Conservation (phyloP, 176 grass and related monocot genomes). For the Alopecurus myosuroides region DNA sequence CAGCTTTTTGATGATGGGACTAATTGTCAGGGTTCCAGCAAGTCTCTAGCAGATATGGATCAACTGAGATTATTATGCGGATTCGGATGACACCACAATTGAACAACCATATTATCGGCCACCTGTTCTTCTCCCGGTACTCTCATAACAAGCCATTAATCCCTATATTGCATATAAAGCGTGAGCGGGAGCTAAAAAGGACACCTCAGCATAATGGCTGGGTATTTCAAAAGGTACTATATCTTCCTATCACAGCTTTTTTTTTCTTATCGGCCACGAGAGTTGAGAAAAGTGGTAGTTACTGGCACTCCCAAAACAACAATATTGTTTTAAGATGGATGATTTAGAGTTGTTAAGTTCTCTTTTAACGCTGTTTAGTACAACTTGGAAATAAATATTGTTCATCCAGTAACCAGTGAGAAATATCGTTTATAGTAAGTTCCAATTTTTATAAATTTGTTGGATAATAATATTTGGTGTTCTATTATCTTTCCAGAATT, state of each 20-base stretch:
- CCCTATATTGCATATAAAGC: conserved; percentile 63
- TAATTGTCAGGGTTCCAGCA: conserved; percentile 66
- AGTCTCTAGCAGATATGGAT: conserved; percentile 66
- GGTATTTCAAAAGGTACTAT: conserved; percentile 64
- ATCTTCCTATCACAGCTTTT: background rate
- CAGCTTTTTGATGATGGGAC: conserved; percentile 80
- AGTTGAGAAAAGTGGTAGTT: background rate
- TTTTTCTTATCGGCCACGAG: background rate
- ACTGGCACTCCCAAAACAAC: background rate
- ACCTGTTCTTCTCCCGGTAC: conserved; percentile 40
- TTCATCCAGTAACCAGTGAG: background rate
- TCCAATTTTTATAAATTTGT: conserved; percentile 3
- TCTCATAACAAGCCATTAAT: conserved; percentile 48
- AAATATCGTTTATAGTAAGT: background rate
- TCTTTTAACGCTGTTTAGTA: background rate
- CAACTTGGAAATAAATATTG: background rate
- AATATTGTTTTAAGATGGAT: background rate
- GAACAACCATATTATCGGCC: conserved; percentile 40
- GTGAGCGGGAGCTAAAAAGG: conserved; percentile 58
- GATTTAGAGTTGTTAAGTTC: background rate
- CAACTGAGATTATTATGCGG: conserved; percentile 86
- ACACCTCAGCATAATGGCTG: conserved; percentile 70
- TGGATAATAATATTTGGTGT: background rate
- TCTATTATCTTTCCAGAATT: background rate
- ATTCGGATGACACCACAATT: conserved; percentile 80